Conservation (phyloP, 805 yeast genomes). For the Isabelozyma gotoi region DNA sequence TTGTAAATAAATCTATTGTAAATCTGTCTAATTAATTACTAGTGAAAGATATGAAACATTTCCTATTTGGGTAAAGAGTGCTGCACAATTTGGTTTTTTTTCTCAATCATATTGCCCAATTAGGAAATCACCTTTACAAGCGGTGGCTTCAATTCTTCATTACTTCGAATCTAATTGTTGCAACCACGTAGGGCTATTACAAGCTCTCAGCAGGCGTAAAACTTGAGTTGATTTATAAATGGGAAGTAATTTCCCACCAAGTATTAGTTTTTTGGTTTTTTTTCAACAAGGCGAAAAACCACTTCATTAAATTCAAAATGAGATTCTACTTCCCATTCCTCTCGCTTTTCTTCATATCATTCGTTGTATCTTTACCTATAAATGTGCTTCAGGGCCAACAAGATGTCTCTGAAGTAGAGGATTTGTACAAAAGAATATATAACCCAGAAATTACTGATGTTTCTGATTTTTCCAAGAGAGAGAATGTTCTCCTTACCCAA, state of each 20-base stretch:
- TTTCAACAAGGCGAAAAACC: background rate
- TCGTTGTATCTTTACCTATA: constrained; percentile 2
- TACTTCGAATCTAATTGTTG: background rate
- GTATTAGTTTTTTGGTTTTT: too few species aligned
- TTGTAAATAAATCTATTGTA: background rate
- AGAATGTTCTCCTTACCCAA: constrained; percentile 18
- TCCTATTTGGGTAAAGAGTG: background rate
- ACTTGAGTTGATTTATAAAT: too few species aligned
- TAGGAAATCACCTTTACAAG: background rate
- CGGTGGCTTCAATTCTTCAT: too few species aligned
- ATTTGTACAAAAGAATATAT: background rate
- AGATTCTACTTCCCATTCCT: constrained; percentile 7
- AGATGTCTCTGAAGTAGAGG: background rate
- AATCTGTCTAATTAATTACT: background rate
- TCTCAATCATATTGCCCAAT: background rate
- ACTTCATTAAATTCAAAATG: constrained; percentile 3
- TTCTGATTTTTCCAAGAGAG: constrained; percentile 8
- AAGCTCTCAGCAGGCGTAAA: too few species aligned
- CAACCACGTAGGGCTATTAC: background rate
- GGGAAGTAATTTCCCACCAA: background rate
- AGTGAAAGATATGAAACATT: background rate
- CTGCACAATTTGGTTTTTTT: background rate
- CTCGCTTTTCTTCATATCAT: constrained; percentile 1
- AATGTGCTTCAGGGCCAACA: constrained; percentile 2
- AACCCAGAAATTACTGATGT: background rate